Base-by-base conservation (phyloP, 306 rosid species). In the Comarum palustre region DNA sequence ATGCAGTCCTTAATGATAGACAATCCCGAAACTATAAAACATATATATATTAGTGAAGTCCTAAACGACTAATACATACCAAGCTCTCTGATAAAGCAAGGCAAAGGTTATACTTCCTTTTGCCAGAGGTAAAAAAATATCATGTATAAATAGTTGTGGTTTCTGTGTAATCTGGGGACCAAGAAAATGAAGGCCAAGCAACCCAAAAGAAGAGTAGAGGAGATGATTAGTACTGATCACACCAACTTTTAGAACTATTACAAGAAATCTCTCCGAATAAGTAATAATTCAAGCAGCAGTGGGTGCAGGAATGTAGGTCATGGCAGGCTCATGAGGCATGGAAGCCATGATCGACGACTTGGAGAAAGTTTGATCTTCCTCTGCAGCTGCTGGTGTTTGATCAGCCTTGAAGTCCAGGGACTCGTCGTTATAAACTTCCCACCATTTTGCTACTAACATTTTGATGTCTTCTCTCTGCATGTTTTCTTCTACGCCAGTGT, bases 401-500 rank as follows among this genome's bases (percentile, higher is more conserved):
- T 34, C 77, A 0, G 72, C 71, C 79, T 86, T 86, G 66, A 77
- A 82, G 58, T 86, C 87, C n/a, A 88, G 85, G 66, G 90, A 82
- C 71, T 71, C 74, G 39, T 88, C 93, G 72, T 86, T 73, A 24
- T 83, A 86, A 36, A 88, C 75, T 16, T 88, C 87, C 92, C 92
- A 84, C 92, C 92, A 88, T 80, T 84, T 88, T 22, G 79, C 68
- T 22, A 88, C 90, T 57, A 88, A 78, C 43, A 63, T 66, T 75
- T 84, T 84, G 77, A 86, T 80, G 74, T 83, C 92, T 68, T 86
- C 87, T 79, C 90, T 80, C 51, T 86, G 87, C 90, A 86, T 88
- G 84, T 85, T 85, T 19, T 14, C 87, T 82, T 88, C 92, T 72
- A 83, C 61, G 6, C 90, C 90, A 1, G 88, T 84, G 52, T 81